Conservation (phyloP, 495 filamentous ascomycete genomes). For the Cercophora sp. region DNA sequence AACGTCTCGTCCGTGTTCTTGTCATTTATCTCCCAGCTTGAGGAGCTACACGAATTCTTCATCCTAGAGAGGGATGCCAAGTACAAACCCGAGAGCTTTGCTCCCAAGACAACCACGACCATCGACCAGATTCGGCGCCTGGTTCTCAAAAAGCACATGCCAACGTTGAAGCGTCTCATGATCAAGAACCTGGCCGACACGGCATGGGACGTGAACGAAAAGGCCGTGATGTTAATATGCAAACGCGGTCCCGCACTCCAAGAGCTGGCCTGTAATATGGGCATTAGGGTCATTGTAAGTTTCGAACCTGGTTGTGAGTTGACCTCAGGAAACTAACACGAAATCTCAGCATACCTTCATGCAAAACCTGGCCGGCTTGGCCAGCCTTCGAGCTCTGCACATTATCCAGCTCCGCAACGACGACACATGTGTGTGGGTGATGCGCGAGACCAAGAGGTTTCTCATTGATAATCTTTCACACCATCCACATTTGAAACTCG, state of each 20-base stretch:
- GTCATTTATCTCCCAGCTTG: constrained; percentile 45
- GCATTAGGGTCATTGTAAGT: constrained; percentile 48
- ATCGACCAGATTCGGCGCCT: constrained; percentile 52
- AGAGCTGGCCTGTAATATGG: constrained; percentile 53
- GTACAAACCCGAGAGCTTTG: constrained; percentile 45
- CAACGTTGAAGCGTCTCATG: constrained; percentile 40
- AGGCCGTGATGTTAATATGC: constrained; percentile 46
- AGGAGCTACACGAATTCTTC: constrained; percentile 52
- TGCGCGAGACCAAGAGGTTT: constrained; percentile 48
- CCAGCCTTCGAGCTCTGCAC: constrained; percentile 49
- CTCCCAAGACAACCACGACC: constrained; percentile 39
- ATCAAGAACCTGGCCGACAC: constrained; percentile 47
- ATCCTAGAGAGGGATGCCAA: constrained; percentile 52
- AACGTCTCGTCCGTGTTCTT: constrained; percentile 53
- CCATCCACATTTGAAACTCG: constrained; percentile 46
- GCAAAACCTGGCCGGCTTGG: constrained; percentile 44
- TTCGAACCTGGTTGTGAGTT: too few species aligned
- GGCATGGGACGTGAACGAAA: constrained; percentile 52
- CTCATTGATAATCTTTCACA: constrained; percentile 51
- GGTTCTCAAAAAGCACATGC: constrained; percentile 46
- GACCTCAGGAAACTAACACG: too few species aligned
- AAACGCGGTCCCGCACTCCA: constrained; percentile 41
- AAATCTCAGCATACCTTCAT: constrained; percentile 53
- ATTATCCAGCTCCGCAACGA: constrained; percentile 47
- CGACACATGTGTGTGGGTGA: constrained; percentile 46